phyloP scores from a whole-genome alignment of 805 yeast genomes.

The Barnettozyma salicaria region DNA sequence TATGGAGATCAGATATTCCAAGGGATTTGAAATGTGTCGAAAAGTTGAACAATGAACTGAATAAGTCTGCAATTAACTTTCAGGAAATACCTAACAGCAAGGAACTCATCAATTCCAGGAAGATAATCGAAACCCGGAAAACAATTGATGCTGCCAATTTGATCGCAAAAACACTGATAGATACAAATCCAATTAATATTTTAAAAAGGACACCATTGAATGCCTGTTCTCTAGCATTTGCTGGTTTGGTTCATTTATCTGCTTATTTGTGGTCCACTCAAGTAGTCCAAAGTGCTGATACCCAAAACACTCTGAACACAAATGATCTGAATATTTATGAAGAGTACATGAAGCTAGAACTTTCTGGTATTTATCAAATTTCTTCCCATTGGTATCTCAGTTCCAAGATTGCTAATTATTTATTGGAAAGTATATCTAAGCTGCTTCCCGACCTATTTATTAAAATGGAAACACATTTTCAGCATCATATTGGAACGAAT shows the following conservation, averaged over 20 bases:
- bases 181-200: slow-evolving; percentile 40
- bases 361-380: slow-evolving; percentile 43
- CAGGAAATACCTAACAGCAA: slow-evolving; percentile 26
- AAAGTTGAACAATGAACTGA: slow-evolving; percentile 20
- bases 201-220: slow-evolving; percentile 42
- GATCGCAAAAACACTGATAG: slow-evolving; percentile 40
- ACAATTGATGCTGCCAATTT: slow-evolving; percentile 50
- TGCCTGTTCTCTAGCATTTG: slow-evolving; percentile 50
- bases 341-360: slow-evolving; percentile 43
- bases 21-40: slow-evolving; percentile 34
- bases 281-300: slow-evolving; percentile 18
- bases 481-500: slow-evolving; percentile 12
- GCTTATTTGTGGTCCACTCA: slow-evolving; percentile 49
- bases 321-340: slow-evolving; percentile 39
- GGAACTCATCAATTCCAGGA: slow-evolving; percentile 36
- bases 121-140: slow-evolving; percentile 46
- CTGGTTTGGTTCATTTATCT: slow-evolving; percentile 45
- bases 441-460: slow-evolving; percentile 38
- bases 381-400: slow-evolving; percentile 48
- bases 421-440: slow-evolving; percentile 38
- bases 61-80: slow-evolving; percentile 28
- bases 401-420: slow-evolving; percentile 40
- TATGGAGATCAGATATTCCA: slow-evolving; percentile 45
- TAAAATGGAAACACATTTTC: slow-evolving; percentile 31
- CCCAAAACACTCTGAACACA: slow-evolving; percentile 17